phyloP scores from a whole-genome alignment of 305 asterid species.

The Fraxinus latifolia region DNA sequence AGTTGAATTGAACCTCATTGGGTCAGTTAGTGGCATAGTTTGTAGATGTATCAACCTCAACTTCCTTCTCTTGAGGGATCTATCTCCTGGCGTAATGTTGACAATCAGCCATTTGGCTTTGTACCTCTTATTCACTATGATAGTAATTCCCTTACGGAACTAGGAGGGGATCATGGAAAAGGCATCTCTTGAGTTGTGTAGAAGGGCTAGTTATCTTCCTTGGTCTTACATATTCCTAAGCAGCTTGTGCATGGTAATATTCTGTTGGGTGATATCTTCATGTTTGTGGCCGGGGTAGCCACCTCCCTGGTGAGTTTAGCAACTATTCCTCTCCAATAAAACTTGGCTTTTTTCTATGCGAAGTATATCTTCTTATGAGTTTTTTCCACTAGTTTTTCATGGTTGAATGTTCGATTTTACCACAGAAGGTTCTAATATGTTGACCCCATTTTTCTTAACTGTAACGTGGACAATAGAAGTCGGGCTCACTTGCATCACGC shows the following conservation, averaged over 20 bases:
- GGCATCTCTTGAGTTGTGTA: neutral
- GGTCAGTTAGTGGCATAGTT: too few relatives aligned
- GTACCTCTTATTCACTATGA: neutral
- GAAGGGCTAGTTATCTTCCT: neutral
- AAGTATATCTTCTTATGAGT: too few relatives aligned
- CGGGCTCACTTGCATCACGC: neutral
- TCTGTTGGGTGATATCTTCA: neutral
- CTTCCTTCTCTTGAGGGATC: neutral
- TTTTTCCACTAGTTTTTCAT: neutral
- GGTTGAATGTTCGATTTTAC: too few relatives aligned
- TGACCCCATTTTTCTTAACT: neutral
- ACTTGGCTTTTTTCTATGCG: neutral
- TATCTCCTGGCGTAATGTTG: neutral
- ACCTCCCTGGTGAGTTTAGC: neutral
- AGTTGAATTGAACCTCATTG: too few relatives aligned
- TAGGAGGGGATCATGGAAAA: neutral
- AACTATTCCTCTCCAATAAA: neutral
- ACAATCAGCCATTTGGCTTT: neutral
- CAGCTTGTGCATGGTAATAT: neutral
- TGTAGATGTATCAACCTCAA: too few relatives aligned
- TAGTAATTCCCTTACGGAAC: neutral
- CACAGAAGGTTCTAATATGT: neutral
- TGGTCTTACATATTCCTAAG: neutral
- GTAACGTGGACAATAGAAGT: neutral
- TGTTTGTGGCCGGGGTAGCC: neutral